Evolutionary conservation across 139 green algal species (phyloP), one percentile per base, ranked within the genome.

Genomic region (Tetradesmus obliquus): DNA sequence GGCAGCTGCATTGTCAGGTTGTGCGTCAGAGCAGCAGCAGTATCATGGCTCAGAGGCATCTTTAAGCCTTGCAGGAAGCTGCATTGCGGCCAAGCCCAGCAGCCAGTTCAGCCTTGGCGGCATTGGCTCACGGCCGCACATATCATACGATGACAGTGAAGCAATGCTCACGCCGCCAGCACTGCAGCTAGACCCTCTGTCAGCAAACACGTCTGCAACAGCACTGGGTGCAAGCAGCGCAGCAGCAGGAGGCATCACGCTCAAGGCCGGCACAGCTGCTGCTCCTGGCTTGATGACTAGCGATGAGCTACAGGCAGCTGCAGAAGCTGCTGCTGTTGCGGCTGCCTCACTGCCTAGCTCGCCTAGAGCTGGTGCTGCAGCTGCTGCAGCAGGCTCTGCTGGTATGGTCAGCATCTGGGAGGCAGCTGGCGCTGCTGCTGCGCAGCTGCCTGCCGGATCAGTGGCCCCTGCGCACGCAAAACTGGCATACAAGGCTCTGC

Each of bases 401-500:
- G 19, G 24, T 20, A 6, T 84, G 24, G 5, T 51, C 4, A 88
- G 72, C n/a, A 58, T 60, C n/a, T 88, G 84, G 84, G 84, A 88
- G 10, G 84, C 57, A 6, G 84, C 84, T 55, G 58, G 84, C 17
- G 55, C 57, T 79, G 84, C 84, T 80, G 84, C 84, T 80, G 84
- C 84, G 12, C 22, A 69, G 57, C 84, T 88, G 58, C 58, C 84
- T 57, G 62, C 66, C 3, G 85, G 85, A 5, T 82, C 85, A 22
- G 66, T 90, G 2, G 17, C 86, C 13, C 86, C 69, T 24, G 86
- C 86, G 12, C 86, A 83, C 32, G 86, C 74, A 19, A 79, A 91
- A 79, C 88, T 80, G 13, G 88, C 88, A 24, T 79, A 87, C 79
- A 87, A 55, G 55, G 87, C 87, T 2, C 55, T 80, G 12, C 45